Base-by-base conservation (phyloP, 495 filamentous ascomycete species). In the Xylaria curta region DNA sequence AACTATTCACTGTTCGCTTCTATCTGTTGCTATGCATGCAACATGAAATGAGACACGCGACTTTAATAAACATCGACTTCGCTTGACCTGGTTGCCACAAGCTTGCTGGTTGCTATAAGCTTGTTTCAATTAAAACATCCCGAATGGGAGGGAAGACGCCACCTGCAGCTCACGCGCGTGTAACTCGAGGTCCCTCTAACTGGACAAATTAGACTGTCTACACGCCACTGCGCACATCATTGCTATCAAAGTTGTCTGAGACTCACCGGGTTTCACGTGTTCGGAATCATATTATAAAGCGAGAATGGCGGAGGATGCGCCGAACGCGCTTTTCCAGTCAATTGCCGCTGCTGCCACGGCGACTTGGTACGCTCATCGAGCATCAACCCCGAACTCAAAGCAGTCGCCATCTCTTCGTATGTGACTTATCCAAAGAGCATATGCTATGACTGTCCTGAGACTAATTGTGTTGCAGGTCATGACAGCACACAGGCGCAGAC, bases 261-360 rank as follows among this genome's bases (percentile, higher is more conserved):
- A 56, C 13, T 31, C 13, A 7, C 53, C 3, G 7, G 53, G 12
- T 17, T 12, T 56, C 26, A 56, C 53, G 24, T 56, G 26, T 26
- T 1, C 28, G 53, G 28, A 13, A 17, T 15, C 7, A 17, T 56
- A 56, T 15, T 17, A 17, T 36, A 33, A n/a, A 13, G 68, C 7
- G 26, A 56, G 28, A 19, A 70, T 70, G 68, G 68, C 54, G n/a
- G 49, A 40, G 0, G 62, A 59, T 31, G 17, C 61, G 5, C 9
- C 62, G 12, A 58, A 49, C 21, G 33, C 31, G 10, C 47, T 40
- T 64, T 53, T 66, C 21, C 46, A 56, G 33, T 69, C 72, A n/a
- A 76, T 74, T 5, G 64, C 73, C 6, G 67, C 74, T 40, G 72
- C 71, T 54, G 75, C 75, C 15, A 65, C 74, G 10, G 76, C 74